These are phyloP conservation scores for Syncephalastrum racemosum DNA, from an alignment of 371 early-diverging fungal genomes.

Conservation along the genomic window DNA sequence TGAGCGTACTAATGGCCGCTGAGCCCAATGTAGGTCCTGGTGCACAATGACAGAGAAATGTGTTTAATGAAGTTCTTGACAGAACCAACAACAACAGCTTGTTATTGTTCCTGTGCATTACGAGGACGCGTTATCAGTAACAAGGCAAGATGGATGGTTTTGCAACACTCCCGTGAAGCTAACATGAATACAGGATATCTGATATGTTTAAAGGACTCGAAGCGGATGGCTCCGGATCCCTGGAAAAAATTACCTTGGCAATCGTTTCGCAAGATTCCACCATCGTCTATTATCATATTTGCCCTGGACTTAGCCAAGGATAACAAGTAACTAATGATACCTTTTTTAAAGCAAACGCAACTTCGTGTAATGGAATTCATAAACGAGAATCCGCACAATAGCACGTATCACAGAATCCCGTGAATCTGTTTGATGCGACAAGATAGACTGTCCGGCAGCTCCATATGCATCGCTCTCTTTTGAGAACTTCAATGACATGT, in stretches of 20 bases:
- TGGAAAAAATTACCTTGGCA: constrained; percentile 38
- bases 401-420: no score
- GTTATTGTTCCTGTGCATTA: constrained; percentile 13
- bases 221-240: not conserved
- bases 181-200: constrained; percentile 7
- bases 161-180: not conserved
- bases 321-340: no score
- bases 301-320: no score
- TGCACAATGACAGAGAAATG: not conserved
- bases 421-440: no score
- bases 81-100: constrained; percentile 5
- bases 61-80: no score
- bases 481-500: no score
- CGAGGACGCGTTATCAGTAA: constrained; percentile 5
- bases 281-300: constrained; percentile 45
- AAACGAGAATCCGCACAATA: no score
- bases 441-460: no score
- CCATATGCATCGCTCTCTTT: no score
- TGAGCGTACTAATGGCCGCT: constrained; percentile 2
- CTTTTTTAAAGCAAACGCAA: no score
- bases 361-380: no score
- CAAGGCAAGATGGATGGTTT: constrained; percentile 3
- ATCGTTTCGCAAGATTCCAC: constrained; percentile 48
- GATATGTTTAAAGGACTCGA: constrained; percentile 15
- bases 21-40: constrained; percentile 2